Percentiles rank a stretch among this genome's conserved stretches.
Evolutionary conservation across 2,329 filamentous ascomycete species (phyloP).

Genomic region (Rhinocladiella similis): DNA sequence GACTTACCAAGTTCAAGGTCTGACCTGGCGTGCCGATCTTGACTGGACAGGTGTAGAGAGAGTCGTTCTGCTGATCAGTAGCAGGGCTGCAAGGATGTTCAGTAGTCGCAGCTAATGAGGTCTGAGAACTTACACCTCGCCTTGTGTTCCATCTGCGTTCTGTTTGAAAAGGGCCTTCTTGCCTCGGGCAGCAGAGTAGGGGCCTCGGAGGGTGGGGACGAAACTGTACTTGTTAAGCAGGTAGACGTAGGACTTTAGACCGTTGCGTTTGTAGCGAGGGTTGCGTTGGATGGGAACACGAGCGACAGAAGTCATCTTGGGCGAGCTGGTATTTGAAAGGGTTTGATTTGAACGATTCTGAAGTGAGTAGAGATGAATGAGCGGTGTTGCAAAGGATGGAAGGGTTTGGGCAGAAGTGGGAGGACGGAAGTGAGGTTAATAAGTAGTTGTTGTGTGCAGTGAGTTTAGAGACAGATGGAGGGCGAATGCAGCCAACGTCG

Average conservation of each 20-base stretch:
- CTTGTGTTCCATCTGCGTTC: constrained; percentile 11
- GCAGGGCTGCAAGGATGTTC: constrained; percentile 46
- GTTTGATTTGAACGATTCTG: not conserved
- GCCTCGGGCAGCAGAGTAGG: constrained; percentile 54
- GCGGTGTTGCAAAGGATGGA: not conserved
- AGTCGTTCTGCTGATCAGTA: constrained; percentile 68
- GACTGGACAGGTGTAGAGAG: constrained; percentile 64
- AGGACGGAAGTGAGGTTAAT: too few relatives aligned
- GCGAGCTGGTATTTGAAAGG: not conserved
- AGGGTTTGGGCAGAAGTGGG: too few relatives aligned
- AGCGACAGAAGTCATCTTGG: constrained; percentile 7
- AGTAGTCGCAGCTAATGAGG: not conserved
- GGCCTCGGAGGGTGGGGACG: constrained; percentile 62
- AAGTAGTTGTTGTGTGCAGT: too few relatives aligned
- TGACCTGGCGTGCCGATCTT: constrained; percentile 66
- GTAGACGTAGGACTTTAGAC: constrained; percentile 64
- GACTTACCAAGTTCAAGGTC: constrained; percentile 44
- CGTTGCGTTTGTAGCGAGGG: constrained; percentile 58
- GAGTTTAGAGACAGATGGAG: too few relatives aligned
- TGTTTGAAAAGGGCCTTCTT: constrained; percentile 35
- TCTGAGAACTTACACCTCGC: constrained; percentile 14
- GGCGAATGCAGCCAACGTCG: too few relatives aligned
- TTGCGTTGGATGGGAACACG: constrained; percentile 58
- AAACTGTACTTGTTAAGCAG: constrained; percentile 64
- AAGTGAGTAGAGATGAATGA: not conserved